Base-by-base conservation (phyloP, 148 eudicot genomes). In the Fagopyrum homotropicum region DNA sequence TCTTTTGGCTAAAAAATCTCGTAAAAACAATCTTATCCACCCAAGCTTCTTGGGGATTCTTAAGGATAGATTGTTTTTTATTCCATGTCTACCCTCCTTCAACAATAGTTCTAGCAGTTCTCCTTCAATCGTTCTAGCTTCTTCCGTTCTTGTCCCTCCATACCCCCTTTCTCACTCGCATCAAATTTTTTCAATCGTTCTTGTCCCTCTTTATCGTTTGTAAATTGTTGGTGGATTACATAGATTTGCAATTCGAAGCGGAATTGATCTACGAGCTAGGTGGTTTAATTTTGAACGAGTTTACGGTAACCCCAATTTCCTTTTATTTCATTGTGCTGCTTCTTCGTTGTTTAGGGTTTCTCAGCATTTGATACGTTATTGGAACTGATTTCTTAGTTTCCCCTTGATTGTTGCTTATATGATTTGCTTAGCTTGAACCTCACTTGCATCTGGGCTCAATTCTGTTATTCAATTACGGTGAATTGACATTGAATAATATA, bases 221-320 rank as follows among this genome's bases (percentile, higher is more conserved):
- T 40, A 35, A 40, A 64, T 64, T 26, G 43, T 29, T 61, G 68
- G 43, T 22, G 68, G 68, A 29, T 26, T 26, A 19, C 7, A 6
- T 45, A 64, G 45, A 61, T 61, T 64, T 64, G 45, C 70, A 12
- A 48, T 64, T 11, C 52, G 6, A 71, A 15, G n/a, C 48, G 73
- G 73, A 71, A 71, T 71, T 48, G 73, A 45, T 71, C 52, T 48
- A 16, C 35, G 30, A 71, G 52, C 73, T 71, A 11, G 29, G 73
- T 7, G 50, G 73, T 35, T 17, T 12, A 2, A 48, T 19, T 64
- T 68, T n/a, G n/a, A n/a, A n/a, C n/a, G n/a, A n/a, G n/a, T n/a
- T n/a, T n/a, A n/a, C n/a, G n/a, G n/a, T n/a, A 45, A 30, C 15
- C 52, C 52, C 35, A 30, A 35, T 35, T 64, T 64, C 45, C 30